Evolutionary conservation across 768 basidiomycete species (phyloP).

Genomic region (Coprinopsis strossmayeri): DNA sequence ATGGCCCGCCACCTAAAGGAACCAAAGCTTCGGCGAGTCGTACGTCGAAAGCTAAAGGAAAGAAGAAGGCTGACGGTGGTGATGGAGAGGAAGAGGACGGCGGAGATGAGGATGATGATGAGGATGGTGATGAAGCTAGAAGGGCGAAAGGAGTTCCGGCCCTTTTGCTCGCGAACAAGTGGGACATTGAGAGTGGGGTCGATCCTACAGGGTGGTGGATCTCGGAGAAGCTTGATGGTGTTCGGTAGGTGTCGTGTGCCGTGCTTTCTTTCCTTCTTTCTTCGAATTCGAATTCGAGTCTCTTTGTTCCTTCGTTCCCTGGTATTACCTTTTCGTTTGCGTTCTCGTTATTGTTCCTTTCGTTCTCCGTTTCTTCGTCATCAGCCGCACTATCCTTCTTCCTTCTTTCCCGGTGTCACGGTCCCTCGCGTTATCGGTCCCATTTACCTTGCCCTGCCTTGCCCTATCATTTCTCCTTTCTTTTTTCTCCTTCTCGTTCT

Average conservation of each 20-base stretch:
- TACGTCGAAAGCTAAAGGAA: conserved; percentile 18
- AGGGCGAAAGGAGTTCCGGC: conserved; percentile 35
- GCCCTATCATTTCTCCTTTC: too few relatives aligned
- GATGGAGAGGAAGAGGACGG: conserved; percentile 17
- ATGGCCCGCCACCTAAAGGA: conserved; percentile 17
- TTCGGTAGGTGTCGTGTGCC: conserved; percentile 44
- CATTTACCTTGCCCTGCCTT: too few relatives aligned
- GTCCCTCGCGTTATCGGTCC: too few relatives aligned
- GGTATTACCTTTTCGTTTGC: too few relatives aligned
- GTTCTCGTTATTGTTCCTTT: too few relatives aligned
- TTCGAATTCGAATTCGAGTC: too few relatives aligned
- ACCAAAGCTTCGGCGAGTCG: conserved; percentile 17
- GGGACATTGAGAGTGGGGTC: conserved; percentile 46
- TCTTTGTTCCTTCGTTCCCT: too few relatives aligned
- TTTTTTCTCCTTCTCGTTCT: too few relatives aligned
- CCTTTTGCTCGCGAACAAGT: conserved; percentile 49
- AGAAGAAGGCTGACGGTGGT: conserved; percentile 14
- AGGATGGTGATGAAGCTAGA: conserved; percentile 24
- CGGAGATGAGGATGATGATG: conserved; percentile 25
- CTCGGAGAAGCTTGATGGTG: conserved; percentile 57
- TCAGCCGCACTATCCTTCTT: too few relatives aligned
- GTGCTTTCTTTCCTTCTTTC: too few relatives aligned
- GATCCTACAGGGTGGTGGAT: conserved; percentile 59
- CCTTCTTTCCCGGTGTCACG: too few relatives aligned
- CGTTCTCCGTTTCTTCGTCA: too few relatives aligned